Percentiles rank a stretch among this genome's conserved stretches.
Conservation (phyloP, 176 grass and related monocot genomes). For the Alloteropsis semialata region DNA sequence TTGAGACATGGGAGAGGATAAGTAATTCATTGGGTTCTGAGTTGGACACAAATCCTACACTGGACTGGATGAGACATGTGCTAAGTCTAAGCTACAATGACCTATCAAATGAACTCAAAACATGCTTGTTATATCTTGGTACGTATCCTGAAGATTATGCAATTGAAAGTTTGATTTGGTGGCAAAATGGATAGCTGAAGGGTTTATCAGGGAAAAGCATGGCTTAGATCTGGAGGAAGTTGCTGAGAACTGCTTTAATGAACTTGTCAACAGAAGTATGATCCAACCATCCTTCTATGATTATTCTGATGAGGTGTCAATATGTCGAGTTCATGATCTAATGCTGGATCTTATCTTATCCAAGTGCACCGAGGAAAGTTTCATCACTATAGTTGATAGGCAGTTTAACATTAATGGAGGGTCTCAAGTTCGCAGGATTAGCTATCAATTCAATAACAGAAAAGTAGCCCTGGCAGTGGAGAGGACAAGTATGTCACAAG, state of each 20-base stretch:
- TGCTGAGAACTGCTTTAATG: constrained; percentile 15
- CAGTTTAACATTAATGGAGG: too few species aligned
- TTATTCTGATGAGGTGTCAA: not conserved
- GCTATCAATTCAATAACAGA: too few species aligned
- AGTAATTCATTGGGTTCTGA: not conserved
- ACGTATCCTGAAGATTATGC: too few species aligned
- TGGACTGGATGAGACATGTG: constrained; percentile 16
- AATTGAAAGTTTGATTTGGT: not conserved
- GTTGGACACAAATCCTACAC: not conserved
- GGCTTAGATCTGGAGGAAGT: not conserved
- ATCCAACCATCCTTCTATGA: not conserved
- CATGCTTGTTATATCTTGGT: constrained; percentile 34
- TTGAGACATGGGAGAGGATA: not conserved
- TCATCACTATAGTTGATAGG: not conserved
- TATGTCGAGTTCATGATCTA: constrained; percentile 15
- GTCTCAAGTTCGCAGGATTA: too few species aligned
- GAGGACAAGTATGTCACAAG: not conserved
- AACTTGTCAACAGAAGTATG: constrained; percentile 26
- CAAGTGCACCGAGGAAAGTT: constrained; percentile 13
- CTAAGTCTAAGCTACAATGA: constrained; percentile 17
- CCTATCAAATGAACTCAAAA: not conserved
- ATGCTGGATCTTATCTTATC: constrained; percentile 31
- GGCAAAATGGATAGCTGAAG: constrained; percentile 29
- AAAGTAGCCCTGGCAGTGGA: too few species aligned
- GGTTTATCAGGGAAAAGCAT: constrained; percentile 6